Conservation (phyloP, 768 basidiomycete genomes). For the Hericium erinaceus region DNA sequence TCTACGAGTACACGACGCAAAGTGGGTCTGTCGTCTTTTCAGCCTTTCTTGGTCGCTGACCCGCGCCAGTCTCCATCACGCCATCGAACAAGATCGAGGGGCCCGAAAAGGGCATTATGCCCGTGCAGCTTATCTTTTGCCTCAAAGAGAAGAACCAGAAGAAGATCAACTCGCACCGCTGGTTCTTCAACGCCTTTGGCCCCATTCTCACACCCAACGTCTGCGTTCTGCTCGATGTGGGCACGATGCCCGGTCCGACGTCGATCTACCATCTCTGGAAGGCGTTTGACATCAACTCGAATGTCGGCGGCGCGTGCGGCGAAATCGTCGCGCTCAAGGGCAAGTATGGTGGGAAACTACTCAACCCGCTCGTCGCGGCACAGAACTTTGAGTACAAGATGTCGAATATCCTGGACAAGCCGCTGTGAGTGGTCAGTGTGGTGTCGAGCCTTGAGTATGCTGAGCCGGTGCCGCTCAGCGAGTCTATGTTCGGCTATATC, state of each 20-base stretch:
- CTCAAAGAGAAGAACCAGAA: slow-evolving; percentile 91
- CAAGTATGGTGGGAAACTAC: slow-evolving; percentile 63
- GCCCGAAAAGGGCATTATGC: slow-evolving; percentile 70
- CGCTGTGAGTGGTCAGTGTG: slow-evolving; percentile 35
- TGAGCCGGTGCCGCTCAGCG: slow-evolving; percentile 26
- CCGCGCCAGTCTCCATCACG: slow-evolving; percentile 59
- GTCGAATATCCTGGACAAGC: slow-evolving; percentile 89
- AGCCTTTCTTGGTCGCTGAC: not conserved
- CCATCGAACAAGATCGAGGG: slow-evolving; percentile 78
- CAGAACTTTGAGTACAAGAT: slow-evolving; percentile 96
- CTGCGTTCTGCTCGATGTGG: slow-evolving; percentile 86
- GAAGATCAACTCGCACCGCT: slow-evolving; percentile 91
- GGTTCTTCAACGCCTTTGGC: slow-evolving; percentile 92
- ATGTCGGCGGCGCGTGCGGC: slow-evolving; percentile 91
- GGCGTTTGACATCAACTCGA: slow-evolving; percentile 86
- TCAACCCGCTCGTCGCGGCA: slow-evolving; percentile 84
- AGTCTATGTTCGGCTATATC: slow-evolving; percentile 89
- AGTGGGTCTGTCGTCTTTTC: slow-evolving; percentile 33
- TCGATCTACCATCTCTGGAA: slow-evolving; percentile 93
- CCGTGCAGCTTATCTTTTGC: slow-evolving; percentile 89
- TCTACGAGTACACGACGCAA: slow-evolving; percentile 93
- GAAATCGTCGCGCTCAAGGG: slow-evolving; percentile 92
- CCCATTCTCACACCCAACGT: slow-evolving; percentile 83
- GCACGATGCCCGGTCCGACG: slow-evolving; percentile 78
- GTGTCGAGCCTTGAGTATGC: not conserved